Percentiles rank a stretch among this genome's conserved stretches.
These are phyloP conservation scores for Citrus sinensis DNA, from an alignment of 345 rosid species.

Conservation along the genomic window DNA sequence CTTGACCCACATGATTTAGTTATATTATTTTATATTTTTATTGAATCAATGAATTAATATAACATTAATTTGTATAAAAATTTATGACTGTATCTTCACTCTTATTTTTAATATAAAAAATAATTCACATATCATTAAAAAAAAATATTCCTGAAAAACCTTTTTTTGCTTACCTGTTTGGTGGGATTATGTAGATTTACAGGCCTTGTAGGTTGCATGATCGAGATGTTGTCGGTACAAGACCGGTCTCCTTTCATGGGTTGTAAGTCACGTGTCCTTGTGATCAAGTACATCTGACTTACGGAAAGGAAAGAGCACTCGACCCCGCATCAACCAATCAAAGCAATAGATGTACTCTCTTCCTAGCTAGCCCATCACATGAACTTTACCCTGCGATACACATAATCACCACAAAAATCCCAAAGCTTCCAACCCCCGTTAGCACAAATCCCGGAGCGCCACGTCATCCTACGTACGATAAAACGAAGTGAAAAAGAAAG, in stretches of 20 bases:
- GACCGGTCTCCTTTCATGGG: not conserved
- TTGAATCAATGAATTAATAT: no score
- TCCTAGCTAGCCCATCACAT: not conserved
- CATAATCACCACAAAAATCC: not conserved
- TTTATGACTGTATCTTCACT: no score
- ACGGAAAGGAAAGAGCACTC: constrained; percentile 3
- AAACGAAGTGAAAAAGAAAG: not conserved
- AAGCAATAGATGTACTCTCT: not conserved
- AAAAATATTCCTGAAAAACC: no score
- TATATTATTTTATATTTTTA: no score
- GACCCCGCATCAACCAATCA: constrained; percentile 8
- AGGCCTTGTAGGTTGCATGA: not conserved
- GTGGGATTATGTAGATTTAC: not conserved
- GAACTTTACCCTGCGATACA: not conserved
- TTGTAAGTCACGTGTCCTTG: constrained; percentile 23
- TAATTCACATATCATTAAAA: no score
- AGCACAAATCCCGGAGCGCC: not conserved
- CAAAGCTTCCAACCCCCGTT: not conserved
- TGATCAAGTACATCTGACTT: constrained; percentile 21
- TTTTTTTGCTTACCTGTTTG: no score
- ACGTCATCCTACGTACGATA: not conserved
- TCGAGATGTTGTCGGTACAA: not conserved
- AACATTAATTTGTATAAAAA: no score
- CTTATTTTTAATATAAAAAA: no score
- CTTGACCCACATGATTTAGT: no score